Conservation (phyloP, 169 alveolate genomes). For the Plasmodium knowlesi region DNA sequence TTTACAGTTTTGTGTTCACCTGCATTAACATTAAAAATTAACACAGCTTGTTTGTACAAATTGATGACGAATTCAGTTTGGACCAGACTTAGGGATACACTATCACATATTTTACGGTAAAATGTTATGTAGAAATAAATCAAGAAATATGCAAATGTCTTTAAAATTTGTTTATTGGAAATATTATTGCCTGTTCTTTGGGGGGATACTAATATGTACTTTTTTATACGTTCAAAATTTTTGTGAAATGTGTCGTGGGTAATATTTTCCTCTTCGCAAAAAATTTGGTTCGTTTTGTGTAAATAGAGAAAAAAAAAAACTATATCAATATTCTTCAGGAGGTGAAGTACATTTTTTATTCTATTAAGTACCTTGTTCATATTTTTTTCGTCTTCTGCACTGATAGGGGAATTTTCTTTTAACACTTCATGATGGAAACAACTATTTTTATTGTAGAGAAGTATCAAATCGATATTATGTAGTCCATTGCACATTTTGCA, state of each 20-base stretch:
- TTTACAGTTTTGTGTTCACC: background rate
- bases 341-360: slow-evolving; percentile 10
- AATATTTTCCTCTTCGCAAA: background rate
- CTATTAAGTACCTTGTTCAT: slow-evolving; percentile 9
- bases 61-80: slow-evolving; percentile 1
- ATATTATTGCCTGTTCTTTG: background rate
- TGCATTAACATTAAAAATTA: slow-evolving; percentile 3
- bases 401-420: background rate
- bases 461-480: slow-evolving; percentile 70
- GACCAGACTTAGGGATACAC: background rate
- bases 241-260: slow-evolving; percentile 11
- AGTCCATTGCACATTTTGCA: slow-evolving; percentile 64
- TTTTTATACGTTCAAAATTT: slow-evolving; percentile 36
- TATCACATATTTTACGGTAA: slow-evolving; percentile 21
- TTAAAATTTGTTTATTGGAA: slow-evolving; percentile 8
- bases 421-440: slow-evolving; percentile 31
- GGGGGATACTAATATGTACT: slow-evolving; percentile 9
- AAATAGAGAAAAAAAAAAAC: slow-evolving; percentile 48
- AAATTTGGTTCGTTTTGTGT: slow-evolving; percentile 19
- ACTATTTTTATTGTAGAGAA: slow-evolving; percentile 55
- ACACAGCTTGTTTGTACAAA: slow-evolving; percentile 13
- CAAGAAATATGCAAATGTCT: background rate
- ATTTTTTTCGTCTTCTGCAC: slow-evolving; percentile 5
- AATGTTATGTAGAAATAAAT: slow-evolving; percentile 54
- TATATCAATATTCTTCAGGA: slow-evolving; percentile 47